Evolutionary conservation across 2,329 filamentous ascomycete genomes (phyloP).

Genomic region (Aureobasidium subglaciale): DNA sequence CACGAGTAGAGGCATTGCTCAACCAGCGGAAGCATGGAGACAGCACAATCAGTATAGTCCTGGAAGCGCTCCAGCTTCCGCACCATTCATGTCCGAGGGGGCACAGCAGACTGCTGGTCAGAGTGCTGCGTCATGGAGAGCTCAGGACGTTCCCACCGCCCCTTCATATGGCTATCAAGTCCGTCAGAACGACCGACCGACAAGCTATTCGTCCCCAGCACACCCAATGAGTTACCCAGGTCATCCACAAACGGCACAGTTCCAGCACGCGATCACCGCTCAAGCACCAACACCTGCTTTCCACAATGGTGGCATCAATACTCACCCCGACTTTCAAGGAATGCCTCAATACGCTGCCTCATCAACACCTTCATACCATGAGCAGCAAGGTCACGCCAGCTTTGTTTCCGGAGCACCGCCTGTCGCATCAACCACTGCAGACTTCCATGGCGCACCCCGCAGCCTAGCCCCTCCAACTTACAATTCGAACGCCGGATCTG

Average conservation of each 20-base stretch:
- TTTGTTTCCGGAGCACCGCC: background rate
- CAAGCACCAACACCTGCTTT: background rate
- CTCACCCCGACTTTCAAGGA: slow-evolving; percentile 9
- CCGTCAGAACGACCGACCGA: background rate
- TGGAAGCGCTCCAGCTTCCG: background rate
- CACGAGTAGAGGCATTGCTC: background rate
- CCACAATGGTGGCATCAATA: background rate
- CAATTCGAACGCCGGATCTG: background rate
- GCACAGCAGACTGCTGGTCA: slow-evolving; percentile 1
- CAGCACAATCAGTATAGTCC: slow-evolving; percentile 11
- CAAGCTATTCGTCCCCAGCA: background rate
- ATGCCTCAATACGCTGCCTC: slow-evolving; percentile 11
- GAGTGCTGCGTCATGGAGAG: slow-evolving; percentile 7
- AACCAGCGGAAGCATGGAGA: slow-evolving; percentile 10
- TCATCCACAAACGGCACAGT: slow-evolving; percentile 10
- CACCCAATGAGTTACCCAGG: slow-evolving; percentile 1
- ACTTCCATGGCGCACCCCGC: slow-evolving; percentile 1
- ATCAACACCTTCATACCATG: background rate
- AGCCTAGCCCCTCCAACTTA: slow-evolving; percentile 10
- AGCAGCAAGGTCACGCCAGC: background rate
- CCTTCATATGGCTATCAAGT: slow-evolving; percentile 6
- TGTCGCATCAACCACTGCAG: background rate
- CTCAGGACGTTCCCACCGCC: background rate
- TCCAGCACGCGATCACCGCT: slow-evolving; percentile 6
- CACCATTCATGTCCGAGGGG: slow-evolving; percentile 1